Evolutionary conservation across 164 flowering plant genomes (phyloP), one percentile per base, ranked within the genome.

Genomic region (Vitis rotundifolia): DNA sequence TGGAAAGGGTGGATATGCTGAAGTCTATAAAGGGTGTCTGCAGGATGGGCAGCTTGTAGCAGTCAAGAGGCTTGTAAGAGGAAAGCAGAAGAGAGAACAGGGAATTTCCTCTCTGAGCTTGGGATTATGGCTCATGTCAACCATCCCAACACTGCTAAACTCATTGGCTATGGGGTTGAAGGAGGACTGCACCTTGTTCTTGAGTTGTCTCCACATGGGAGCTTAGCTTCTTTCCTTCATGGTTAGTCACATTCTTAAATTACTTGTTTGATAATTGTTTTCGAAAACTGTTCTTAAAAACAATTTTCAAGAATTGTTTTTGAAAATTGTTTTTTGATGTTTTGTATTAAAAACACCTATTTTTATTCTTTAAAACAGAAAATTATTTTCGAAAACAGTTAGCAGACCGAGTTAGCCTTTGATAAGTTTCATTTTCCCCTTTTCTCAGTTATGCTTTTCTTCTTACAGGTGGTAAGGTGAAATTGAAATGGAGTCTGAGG

Each of bases 1-100:
- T 58, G 94, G 94, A 52, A 85, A 86, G 53, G 94, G 94, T 5
- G 94, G 94, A 14, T 85, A 86, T 79, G 90, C 94, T 18, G 92
- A 89, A 63, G 94, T 89, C 16, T 89, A 81, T 71, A 86, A 75
- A 65, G 94, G 90, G 37, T 22, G 79, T 37, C 66, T 88, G 65
- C 64, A 59, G 28, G 75, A 79, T 67, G 89, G 89, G 53, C 82
- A 75, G 49, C 68, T 77, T 28, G 87, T 89, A 19, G 94, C 94
- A 16, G 74, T 89, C 9, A 89, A 89, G 49, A 71, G 84, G 60
- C 80, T 88, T 6, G 81, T 69, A 0, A 54, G 77, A 68, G 92
- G 88, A 66, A 71, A 80, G 0, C n/a, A 0, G 92, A 87, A 3
- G 92, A 89, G 53, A 81, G 72, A n/a, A 74, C 75, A 3, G 84